Evolutionary conservation across 805 yeast genomes (phyloP), one percentile per base, ranked within the genome.

Genomic region (Zygosaccharomyces kombuchaensis): DNA sequence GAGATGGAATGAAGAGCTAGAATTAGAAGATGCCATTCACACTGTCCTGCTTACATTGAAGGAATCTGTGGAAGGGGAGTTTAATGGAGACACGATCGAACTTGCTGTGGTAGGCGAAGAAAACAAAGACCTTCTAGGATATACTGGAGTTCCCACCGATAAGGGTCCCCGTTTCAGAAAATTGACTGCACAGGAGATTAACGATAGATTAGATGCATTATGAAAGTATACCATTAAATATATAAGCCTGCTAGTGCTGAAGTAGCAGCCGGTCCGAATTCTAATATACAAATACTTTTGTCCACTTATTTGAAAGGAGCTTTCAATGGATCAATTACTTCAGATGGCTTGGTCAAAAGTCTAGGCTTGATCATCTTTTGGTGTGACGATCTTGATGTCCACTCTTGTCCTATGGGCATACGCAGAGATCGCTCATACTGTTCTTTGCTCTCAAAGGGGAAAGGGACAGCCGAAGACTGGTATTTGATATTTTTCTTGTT

Each of bases 1-100:
- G 71, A 82, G 99, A 70, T 93, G 98, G 97, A 91, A 90, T 64
- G 95, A 89, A 54, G 96, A 93, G 67, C 74, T 93, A 63, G 99
- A 93, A 71, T 75, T 93, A 52, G 99, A 93, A 70, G 99, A 93
- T 66, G 99, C 98, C 41, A 87, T 93, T 54, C 98, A 93, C 67
- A 93, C 91, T 63, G 96, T 98, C 1, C 74, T 93, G 38, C 73
- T 93, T 58, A 93, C 99, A 4, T 75, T 93, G 65, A 93, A 93
- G 68, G 99, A 93, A 69, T 82, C 96, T 21, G 91, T 93, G 42
- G 99, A 93, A 67, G 99, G 99, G 46, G 99, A 93, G 63, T 86
- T 93, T 80, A 89, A 85, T 52, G 98, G 98, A 39, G 95, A 89
- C 55, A 90, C 95, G 38, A 91, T 93, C 53, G 99, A 93, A 68